Base-by-base conservation (phyloP, 2,329 filamentous ascomycete species). In the Macroventuria anomochaeta region DNA sequence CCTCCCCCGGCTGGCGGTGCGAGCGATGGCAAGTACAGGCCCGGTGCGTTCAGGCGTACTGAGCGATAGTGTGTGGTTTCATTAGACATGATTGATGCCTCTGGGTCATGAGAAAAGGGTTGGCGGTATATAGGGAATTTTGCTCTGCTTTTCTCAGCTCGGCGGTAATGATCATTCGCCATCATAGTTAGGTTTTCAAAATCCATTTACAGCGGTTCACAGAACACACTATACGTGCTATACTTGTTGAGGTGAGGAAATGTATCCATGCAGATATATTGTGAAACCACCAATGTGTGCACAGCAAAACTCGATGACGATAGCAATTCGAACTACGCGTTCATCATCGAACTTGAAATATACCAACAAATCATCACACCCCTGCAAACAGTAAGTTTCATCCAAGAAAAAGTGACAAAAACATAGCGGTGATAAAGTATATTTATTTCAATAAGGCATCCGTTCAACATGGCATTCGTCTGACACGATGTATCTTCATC, bases 11-110 rank as follows among this genome's bases (percentile, higher is more conserved):
- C 57, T 5, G 63, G 68, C 43, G 66, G 50, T 37, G 37, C 67
- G 7, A 67, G 65, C 46, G 72, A 70, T 58, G 75, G 74, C 33
- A 76, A 73, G 64, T 77, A 77, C 55, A 70, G 73, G 59, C 75
- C 75, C 21, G 75, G 74, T 55, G 67, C 66, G 41, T 76, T 76
- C 54, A 66, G 53, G 57, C 64, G 68, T 41, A 37, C 42, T 59
- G 57, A 39, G 26, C 36, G 50, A 41, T 47, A 48, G 53, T 36
- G 50, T 52, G 32, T 53, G 46, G 33, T 54, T 57, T 36, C 23
- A 21, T 48, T 56, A 48, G 53, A 56, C 23, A 56, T 53, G 53
- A 52, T 47, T 55, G 52, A 55, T 46, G 52, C 52, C 33, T 55
- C 34, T 54, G 41, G 46, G 52, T 55, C 52, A 50, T 20, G 52